These are phyloP conservation scores for Dendrobium chrysotoxum DNA, from an alignment of 106 monocot genomes.

Conservation along the genomic window DNA sequence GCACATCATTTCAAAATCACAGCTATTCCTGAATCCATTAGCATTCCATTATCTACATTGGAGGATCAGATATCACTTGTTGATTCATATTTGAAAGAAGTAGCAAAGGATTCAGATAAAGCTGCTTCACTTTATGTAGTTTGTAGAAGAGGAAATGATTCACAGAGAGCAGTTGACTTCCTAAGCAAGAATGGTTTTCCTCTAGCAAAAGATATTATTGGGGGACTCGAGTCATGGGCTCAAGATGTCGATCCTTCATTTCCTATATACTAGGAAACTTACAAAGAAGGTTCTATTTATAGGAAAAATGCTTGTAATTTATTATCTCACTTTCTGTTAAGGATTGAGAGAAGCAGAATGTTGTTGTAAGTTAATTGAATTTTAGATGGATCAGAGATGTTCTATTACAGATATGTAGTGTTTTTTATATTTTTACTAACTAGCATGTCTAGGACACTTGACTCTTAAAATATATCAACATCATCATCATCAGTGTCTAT, in stretches of 20 bases:
- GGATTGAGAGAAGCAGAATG: no score
- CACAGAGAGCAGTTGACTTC: constrained; percentile 70
- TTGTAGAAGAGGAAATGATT: constrained; percentile 93
- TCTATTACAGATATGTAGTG: no score
- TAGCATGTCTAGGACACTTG: no score
- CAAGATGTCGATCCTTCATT: constrained; percentile 60
- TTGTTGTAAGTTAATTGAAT: no score
- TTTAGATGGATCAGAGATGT: no score
- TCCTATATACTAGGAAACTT: constrained; percentile 39
- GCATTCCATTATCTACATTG: constrained; percentile 61
- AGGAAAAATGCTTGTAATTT: no score
- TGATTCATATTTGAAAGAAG: constrained; percentile 37
- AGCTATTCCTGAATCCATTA: constrained; percentile 68
- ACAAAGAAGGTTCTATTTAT: neutral
- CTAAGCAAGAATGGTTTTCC: constrained; percentile 63
- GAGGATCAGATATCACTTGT: constrained; percentile 40
- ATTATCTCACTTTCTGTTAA: no score
- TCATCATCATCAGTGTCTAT: no score
- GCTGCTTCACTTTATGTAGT: constrained; percentile 57
- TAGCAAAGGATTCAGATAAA: constrained; percentile 4
- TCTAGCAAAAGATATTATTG: constrained; percentile 70
- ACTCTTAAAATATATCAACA: no score
- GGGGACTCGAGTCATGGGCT: constrained; percentile 87
- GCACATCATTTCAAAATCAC: constrained; percentile 78
- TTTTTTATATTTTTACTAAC: no score